A percentile compares a stretch with the other conserved stretches of the same genome.
phyloP scores from a whole-genome alignment of 1,139 yeast species.

The Yamadazyma dendronema region DNA sequence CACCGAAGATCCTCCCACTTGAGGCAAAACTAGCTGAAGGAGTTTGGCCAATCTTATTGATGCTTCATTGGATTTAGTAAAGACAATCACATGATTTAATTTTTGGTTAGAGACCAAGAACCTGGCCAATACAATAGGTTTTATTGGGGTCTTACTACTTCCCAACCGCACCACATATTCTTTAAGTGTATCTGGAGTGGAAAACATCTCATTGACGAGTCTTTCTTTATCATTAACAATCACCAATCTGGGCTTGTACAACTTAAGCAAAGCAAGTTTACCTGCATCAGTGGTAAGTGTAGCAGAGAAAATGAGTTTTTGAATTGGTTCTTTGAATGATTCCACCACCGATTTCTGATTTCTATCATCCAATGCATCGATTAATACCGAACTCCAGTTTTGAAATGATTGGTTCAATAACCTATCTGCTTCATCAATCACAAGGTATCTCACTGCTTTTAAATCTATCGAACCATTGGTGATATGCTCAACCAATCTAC shows the following conservation, averaged over 20 bases:
- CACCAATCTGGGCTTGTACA: constrained; percentile 67
- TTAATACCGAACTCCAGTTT: constrained; percentile 82
- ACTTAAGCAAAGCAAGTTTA: constrained; percentile 66
- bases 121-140: constrained; percentile 70
- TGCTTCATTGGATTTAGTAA: constrained; percentile 85
- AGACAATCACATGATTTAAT: constrained; percentile 52
- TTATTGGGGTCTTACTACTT: constrained; percentile 56
- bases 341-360: constrained; percentile 19
- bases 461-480: constrained; percentile 38
- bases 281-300: constrained; percentile 94
- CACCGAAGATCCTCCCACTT: constrained; percentile 15
- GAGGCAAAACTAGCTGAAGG: constrained; percentile 44
- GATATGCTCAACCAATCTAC: constrained; percentile 89
- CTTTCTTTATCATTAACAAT: constrained; percentile 61
- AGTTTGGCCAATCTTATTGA: constrained; percentile 72
- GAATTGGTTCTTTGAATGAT: constrained; percentile 30
- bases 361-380: constrained; percentile 37
- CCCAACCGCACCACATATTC: constrained; percentile 54
- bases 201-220: constrained; percentile 51
- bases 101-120: constrained; percentile 41
- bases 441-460: constrained; percentile 59
- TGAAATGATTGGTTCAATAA: constrained; percentile 87
- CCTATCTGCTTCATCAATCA: constrained; percentile 95
- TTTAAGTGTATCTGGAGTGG: constrained; percentile 53
- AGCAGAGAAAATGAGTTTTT: constrained; percentile 84